Conservation (phyloP, 2,329 filamentous ascomycete species). For the Stylonectria norvegica region DNA sequence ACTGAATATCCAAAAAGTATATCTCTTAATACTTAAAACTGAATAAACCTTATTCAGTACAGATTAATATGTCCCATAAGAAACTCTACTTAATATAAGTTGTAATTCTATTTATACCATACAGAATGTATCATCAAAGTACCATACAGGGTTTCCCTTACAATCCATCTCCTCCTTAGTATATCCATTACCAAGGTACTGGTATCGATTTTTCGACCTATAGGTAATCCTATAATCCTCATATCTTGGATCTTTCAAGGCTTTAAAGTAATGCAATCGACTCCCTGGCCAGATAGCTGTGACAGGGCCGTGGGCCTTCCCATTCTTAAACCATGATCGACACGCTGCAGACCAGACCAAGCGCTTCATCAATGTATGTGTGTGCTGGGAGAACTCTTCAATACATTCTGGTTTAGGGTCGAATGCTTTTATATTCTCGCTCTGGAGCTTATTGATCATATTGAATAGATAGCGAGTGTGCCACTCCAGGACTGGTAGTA, state of each 20-base stretch:
- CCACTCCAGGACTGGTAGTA: constrained; percentile 27
- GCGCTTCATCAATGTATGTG: constrained; percentile 2
- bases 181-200: constrained; percentile 2
- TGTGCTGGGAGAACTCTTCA: background rate
- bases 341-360: constrained; percentile 1
- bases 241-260: constrained; percentile 1
- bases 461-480: constrained; percentile 32
- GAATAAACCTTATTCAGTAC: too few relatives aligned
- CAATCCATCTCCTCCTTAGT: background rate
- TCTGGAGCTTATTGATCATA: constrained; percentile 30
- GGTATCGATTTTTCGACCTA: constrained; percentile 1
- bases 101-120: background rate
- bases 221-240: constrained; percentile 4
- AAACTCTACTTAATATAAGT: too few relatives aligned
- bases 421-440: constrained; percentile 29
- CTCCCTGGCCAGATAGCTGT: constrained; percentile 3
- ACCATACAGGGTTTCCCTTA: constrained; percentile 2
- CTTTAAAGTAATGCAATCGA: constrained; percentile 2
- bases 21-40: too few relatives aligned
- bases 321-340: constrained; percentile 4
- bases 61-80: too few relatives aligned
- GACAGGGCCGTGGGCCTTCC: constrained; percentile 3
- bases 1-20: too few relatives aligned
- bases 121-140: constrained; percentile 3
- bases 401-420: constrained; percentile 4